Percentiles rank a stretch among this genome's conserved stretches.
Evolutionary conservation across 2,329 filamentous ascomycete species (phyloP).

Genomic region (Trichoderma sp.): DNA sequence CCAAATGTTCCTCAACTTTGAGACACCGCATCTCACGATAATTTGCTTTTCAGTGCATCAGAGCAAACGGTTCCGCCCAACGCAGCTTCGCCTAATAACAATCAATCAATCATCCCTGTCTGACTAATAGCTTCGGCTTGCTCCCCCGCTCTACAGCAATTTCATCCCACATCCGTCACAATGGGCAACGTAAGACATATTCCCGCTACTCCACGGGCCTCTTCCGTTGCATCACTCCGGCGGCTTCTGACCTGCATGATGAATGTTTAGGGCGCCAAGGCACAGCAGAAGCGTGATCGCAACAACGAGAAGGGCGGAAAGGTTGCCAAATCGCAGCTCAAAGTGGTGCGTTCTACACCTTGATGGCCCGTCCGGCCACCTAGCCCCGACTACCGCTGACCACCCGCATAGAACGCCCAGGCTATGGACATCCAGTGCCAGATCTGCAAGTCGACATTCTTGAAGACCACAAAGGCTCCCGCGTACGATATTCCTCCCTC

Average conservation of each 20-base stretch:
- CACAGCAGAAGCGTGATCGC: slow-evolving; percentile 72
- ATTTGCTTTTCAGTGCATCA: background rate
- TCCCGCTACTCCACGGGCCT: background rate
- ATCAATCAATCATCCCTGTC: background rate
- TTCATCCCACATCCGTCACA: slow-evolving; percentile 10
- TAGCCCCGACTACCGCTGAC: background rate
- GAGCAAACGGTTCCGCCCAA: background rate
- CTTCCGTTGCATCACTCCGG: background rate
- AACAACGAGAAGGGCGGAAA: slow-evolving; percentile 64
- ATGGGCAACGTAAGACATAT: slow-evolving; percentile 39
- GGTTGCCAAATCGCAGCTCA: slow-evolving; percentile 67
- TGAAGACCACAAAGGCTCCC: slow-evolving; percentile 73
- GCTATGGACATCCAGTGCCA: slow-evolving; percentile 77
- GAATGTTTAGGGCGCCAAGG: slow-evolving; percentile 59
- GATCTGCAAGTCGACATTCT: slow-evolving; percentile 75
- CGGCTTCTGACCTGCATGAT: slow-evolving; percentile 26
- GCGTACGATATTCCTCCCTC: slow-evolving; percentile 52
- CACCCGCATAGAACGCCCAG: slow-evolving; percentile 62
- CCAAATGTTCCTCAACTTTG: slow-evolving; percentile 3
- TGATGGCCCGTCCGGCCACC: background rate
- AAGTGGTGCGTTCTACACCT: slow-evolving; percentile 54
- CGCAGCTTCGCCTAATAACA: background rate
- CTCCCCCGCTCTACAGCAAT: background rate
- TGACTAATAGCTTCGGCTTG: background rate
- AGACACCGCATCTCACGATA: slow-evolving; percentile 1